phyloP scores from a whole-genome alignment of 1,284 basidiomycete genomes.

The Austroboletus niveus region DNA sequence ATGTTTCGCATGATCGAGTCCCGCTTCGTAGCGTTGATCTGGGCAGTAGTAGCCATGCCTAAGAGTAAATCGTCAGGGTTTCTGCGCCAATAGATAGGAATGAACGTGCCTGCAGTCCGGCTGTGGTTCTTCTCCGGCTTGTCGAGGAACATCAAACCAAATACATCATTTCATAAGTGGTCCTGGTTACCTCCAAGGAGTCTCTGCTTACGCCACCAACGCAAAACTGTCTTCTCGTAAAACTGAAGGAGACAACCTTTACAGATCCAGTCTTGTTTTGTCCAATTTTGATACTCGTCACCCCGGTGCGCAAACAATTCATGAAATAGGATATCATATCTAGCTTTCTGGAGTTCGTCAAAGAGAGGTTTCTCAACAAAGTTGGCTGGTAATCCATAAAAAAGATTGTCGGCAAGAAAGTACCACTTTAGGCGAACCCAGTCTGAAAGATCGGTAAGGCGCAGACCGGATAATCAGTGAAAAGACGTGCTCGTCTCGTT shows the following conservation, averaged over 20 bases:
- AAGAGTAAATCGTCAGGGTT: not conserved
- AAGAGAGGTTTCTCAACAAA: conserved; percentile 6
- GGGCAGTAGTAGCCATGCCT: conserved; percentile 16
- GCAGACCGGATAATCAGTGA: not conserved
- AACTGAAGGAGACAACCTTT: conserved; percentile 3
- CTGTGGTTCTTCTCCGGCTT: not conserved
- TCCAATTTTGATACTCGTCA: conserved; percentile 9
- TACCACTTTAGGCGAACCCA: conserved; percentile 8
- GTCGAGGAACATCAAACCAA: not conserved
- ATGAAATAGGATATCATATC: conserved; percentile 6
- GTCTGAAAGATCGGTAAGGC: conserved; percentile 4
- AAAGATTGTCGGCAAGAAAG: conserved; percentile 3
- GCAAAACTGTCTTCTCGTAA: conserved; percentile 8
- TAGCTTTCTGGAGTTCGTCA: not conserved
- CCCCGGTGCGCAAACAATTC: conserved; percentile 11
- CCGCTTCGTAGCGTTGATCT: conserved; percentile 9
- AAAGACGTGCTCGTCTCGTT: conserved; percentile 11
- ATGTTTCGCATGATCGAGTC: conserved; percentile 9
- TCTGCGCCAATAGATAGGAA: not conserved
- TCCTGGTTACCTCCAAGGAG: conserved; percentile 2
- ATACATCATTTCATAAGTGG: not conserved
- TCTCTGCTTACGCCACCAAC: conserved; percentile 13
- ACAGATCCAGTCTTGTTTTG: conserved; percentile 12
- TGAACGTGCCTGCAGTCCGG: conserved; percentile 13
- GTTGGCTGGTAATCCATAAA: conserved; percentile 4